These are phyloP conservation scores for Kwoniella bestiolae DNA, from an alignment of 768 basidiomycete genomes.

Conservation along the genomic window DNA sequence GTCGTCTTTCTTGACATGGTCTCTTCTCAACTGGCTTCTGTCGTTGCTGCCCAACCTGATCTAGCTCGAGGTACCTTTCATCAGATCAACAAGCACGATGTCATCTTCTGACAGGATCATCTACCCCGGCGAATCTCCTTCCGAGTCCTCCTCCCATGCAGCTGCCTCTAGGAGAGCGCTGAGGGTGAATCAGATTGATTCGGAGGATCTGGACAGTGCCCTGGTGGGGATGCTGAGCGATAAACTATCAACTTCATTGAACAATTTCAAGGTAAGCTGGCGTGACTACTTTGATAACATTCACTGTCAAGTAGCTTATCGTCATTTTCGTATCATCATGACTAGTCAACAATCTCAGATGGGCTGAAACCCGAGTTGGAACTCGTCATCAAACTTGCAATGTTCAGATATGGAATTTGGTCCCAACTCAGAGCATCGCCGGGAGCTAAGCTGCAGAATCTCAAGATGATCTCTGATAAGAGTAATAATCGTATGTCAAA, in stretches of 20 bases:
- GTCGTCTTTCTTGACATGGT: not conserved
- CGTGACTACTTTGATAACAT: not conserved
- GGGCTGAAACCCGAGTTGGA: constrained; percentile 75
- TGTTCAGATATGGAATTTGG: constrained; percentile 41
- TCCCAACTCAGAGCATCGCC: constrained; percentile 34
- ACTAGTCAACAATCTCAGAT: constrained; percentile 65
- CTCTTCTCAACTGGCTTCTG: not conserved
- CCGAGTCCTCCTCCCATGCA: constrained; percentile 22
- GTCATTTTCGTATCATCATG: not conserved
- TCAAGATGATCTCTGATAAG: constrained; percentile 26
- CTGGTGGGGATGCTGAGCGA: constrained; percentile 78
- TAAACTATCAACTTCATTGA: constrained; percentile 75
- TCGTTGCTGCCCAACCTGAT: too few relatives aligned
- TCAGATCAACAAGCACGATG: constrained; percentile 1
- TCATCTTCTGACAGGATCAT: not conserved
- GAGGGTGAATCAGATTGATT: constrained; percentile 89
- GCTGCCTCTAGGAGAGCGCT: constrained; percentile 22
- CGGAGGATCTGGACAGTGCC: constrained; percentile 86
- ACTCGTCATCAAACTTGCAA: constrained; percentile 58
- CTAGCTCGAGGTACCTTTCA: too few relatives aligned
- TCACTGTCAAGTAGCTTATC: not conserved
- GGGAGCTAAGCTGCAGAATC: constrained; percentile 48
- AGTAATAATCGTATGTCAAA: constrained; percentile 13
- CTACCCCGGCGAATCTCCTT: constrained; percentile 17
- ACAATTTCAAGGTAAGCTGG: constrained; percentile 67